Evolutionary conservation across 2,329 filamentous ascomycete species (phyloP), one percentile per base, ranked within the genome.

Genomic region (Aspergillus flavus): DNA sequence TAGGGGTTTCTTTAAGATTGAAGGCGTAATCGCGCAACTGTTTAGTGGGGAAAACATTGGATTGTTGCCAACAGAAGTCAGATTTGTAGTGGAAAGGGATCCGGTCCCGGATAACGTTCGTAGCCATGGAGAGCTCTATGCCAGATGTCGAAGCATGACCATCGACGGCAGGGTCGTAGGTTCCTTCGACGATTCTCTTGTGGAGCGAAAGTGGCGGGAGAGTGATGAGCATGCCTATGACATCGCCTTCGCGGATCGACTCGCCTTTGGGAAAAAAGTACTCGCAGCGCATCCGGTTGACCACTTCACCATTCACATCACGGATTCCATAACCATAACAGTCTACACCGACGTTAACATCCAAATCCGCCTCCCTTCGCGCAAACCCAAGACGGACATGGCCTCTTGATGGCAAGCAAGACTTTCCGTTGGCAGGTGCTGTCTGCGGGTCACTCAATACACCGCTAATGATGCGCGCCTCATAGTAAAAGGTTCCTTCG

Each of bases 261-360:
- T 94, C 90, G 54, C 90, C 89, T 1, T 90, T 85, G 0, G 89
- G 89, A 66, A 94, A 94, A 78, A 97, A 94, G 68, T 94, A 91
- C 73, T 93, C 93, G n/a, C 94, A 93, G 56, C 94, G 89, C 66
- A 94, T 97, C 82, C 95, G 93, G 81, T 95, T 93, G 59, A 97
- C 91, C 65, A 94, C 94, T 76, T 98, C 93, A 23, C 95, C 95
- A 36, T 90, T 87, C 28, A 94, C 89, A 73, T 99, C 95, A 50
- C 94, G 91, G 62, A 98, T 87, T 53, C 92, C 94, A 75, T 98
- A 98, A 74, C 94, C 96, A 80, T 98, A 97, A 48, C 93, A 98
- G 4, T 96, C 96, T 75, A 98, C 87, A 9, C 95, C 91, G 28
- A 98, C 89, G 73, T 83, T 82, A 45, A 81, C 81, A 63, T 83